Evolutionary conservation across 805 yeast genomes (phyloP).

Genomic region (Candida coquimbonensis): DNA sequence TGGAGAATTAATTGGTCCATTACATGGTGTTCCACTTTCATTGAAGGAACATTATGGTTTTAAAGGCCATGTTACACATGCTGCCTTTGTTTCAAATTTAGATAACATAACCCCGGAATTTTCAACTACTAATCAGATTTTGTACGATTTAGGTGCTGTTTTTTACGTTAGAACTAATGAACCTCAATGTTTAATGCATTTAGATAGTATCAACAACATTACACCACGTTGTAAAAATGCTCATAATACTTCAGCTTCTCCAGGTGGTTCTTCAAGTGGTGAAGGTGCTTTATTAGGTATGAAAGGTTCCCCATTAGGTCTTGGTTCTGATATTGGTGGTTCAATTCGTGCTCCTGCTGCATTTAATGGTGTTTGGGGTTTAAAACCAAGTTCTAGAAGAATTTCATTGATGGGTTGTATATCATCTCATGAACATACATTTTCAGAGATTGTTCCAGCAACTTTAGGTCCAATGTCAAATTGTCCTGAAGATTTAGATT

Average conservation of each 20-base stretch:
- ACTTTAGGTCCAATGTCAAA: conserved; percentile 67
- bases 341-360: conserved; percentile 66
- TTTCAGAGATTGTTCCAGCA: conserved; percentile 51
- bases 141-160: conserved; percentile 35
- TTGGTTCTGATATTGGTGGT: conserved; percentile 71
- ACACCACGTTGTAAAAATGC: conserved; percentile 56
- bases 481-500: conserved; percentile 57
- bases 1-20: conserved; percentile 54
- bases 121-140: conserved; percentile 39
- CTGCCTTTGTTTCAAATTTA: conserved; percentile 48
- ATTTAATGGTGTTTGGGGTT: conserved; percentile 52
- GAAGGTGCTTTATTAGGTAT: conserved; percentile 59
- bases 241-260: conserved; percentile 45
- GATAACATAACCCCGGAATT: conserved; percentile 41
- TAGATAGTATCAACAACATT: conserved; percentile 55
- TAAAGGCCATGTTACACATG: conserved; percentile 49
- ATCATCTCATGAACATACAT: conserved; percentile 10
- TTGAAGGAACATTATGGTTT: conserved; percentile 58
- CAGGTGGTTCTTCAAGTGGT: conserved; percentile 74
- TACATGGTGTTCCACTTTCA: conserved; percentile 66
- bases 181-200: conserved; percentile 66
- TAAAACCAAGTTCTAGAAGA: conserved; percentile 56
- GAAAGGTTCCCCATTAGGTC: conserved; percentile 54
- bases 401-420: conserved; percentile 27
- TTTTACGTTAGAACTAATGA: conserved; percentile 59